Evolutionary conservation across 306 rosid genomes (phyloP), one percentile per base, ranked within the genome.

Genomic region (Fragaria ananassa): DNA sequence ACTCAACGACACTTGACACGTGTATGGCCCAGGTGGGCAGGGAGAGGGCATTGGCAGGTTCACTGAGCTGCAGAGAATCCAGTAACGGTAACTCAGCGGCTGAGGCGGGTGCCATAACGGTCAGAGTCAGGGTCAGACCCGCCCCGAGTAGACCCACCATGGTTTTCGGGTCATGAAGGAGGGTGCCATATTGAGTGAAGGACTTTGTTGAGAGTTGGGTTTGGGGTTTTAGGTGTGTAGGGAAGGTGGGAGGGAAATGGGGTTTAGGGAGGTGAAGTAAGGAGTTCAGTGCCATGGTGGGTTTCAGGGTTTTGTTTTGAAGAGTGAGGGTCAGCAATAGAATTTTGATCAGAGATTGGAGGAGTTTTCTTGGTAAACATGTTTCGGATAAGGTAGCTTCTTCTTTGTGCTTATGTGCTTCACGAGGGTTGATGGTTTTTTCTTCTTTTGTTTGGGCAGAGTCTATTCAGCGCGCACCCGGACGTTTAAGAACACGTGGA

Each of bases 11-110:
- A 57, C 97, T 95, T 78, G 98, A 95, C 41, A 92, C 93, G 35
- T 95, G 99, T 35, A 92, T 54, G 73, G 99, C 93, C 98, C 98
- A 95, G 1, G 99, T 95, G 77, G 98, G 98, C 76, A 95, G 79
- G 68, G 99, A 95, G 46, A 95, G 97, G 18, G 97, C 97, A 81
- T 95, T 95, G 72, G 87, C 35, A 50, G 99, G 99, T 83, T 92
- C 99, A 9, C 79, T 81, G 45, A 92, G 83, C 41, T 86, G 87
- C 27, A 89, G 63, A 64, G 84, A 65, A 73, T 78, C 81, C 82
- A 81, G 39, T 8, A 65, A 71, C 5, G 77, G 86, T 46, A 90
- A 78, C 78, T 83, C 87, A 27, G 84, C 76, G 58, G 87, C 87
- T 19, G 88, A 84, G 76, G 89, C 88, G 11, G 91, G 83, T 49